Base-by-base conservation (phyloP, 306 rosid species). In the Coriaria nepalensis region DNA sequence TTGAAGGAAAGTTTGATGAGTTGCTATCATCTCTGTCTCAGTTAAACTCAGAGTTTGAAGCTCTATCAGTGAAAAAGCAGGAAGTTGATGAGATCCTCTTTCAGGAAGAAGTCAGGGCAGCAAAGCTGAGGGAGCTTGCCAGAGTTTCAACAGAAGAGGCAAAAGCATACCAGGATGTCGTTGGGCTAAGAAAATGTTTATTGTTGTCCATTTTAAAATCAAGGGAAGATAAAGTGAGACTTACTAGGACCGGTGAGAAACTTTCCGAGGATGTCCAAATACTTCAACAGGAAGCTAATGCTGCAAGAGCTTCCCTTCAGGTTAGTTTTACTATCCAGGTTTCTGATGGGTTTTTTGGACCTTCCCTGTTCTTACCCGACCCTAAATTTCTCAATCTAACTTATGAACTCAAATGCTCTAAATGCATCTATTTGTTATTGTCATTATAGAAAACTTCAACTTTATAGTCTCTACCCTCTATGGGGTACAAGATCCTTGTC, bases 281-380 rank as follows among this genome's bases (percentile, higher is more conserved):
- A 61, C 74, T 78, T 68, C 83, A 68, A 56, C 64, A 63, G 59
- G 79, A 75, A 35, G 72, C 68, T 64, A 76, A 82, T 52, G 64
- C 79, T 43, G 76, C 92, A 56, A 75, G 87, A 66, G 69, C 78
- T 63, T 70, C 82, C 40, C 68, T 84, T 58, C 95, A 78, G 87
- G 93, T 82, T 61, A 47, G 44, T 55, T 64, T 57, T 63, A 45
- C 53, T 8, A 34, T 15, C 59, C 49, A 43, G 45, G 44, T 56
- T 57, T 65, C 40, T 49, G 33, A 13, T 33, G 32, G 44, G 37
- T 5, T 13, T 38, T 36, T n/a, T n/a, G n/a, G n/a, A n/a, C n/a
- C 45, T 46, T 35, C 42, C 47, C 40, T 50, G 13, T 50, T 11
- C 13, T 41, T 50, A n/a, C 38, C 42, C 33, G 14, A 20, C 29